phyloP scores from a whole-genome alignment of 805 yeast species.

The Saturnispora sanitii region DNA sequence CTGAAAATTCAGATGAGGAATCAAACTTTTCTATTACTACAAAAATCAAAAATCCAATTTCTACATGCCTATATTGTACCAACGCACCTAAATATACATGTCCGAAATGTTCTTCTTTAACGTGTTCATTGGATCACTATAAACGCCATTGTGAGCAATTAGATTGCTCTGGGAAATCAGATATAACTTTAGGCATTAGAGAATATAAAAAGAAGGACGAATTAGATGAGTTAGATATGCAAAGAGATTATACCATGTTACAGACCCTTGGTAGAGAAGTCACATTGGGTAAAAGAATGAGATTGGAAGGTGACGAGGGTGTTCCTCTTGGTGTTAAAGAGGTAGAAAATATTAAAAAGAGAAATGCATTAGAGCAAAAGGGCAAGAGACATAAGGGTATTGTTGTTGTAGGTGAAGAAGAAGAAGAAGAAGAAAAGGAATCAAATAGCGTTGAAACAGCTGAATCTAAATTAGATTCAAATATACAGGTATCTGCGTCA shows the following conservation, averaged over 20 bases:
- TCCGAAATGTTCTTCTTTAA: slow-evolving; percentile 60
- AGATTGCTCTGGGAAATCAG: slow-evolving; percentile 58
- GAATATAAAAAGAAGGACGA: slow-evolving; percentile 41
- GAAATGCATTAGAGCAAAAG: slow-evolving; percentile 22
- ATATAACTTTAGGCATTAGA: slow-evolving; percentile 28
- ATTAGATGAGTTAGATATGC: slow-evolving; percentile 43
- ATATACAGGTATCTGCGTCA: neutral
- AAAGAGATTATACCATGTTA: slow-evolving; percentile 77
- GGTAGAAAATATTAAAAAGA: slow-evolving; percentile 29
- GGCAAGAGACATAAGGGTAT: slow-evolving; percentile 3
- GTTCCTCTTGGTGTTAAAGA: slow-evolving; percentile 3
- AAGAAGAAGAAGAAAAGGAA: slow-evolving; percentile 31
- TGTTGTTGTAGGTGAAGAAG: neutral
- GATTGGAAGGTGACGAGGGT: slow-evolving; percentile 8
- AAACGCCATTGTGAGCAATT: slow-evolving; percentile 53
- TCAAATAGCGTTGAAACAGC: neutral
- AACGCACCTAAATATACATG: slow-evolving; percentile 56
- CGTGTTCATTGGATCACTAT: slow-evolving; percentile 68
- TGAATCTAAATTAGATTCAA: too few species aligned
- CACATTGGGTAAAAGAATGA: slow-evolving; percentile 43
- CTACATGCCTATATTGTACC: slow-evolving; percentile 26
- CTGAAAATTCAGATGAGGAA: neutral
- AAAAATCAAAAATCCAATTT: neutral
- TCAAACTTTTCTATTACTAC: neutral
- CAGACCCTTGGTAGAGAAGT: slow-evolving; percentile 50